phyloP scores from a whole-genome alignment of 352 stramenopile species.

The Pythium plurisporium region DNA sequence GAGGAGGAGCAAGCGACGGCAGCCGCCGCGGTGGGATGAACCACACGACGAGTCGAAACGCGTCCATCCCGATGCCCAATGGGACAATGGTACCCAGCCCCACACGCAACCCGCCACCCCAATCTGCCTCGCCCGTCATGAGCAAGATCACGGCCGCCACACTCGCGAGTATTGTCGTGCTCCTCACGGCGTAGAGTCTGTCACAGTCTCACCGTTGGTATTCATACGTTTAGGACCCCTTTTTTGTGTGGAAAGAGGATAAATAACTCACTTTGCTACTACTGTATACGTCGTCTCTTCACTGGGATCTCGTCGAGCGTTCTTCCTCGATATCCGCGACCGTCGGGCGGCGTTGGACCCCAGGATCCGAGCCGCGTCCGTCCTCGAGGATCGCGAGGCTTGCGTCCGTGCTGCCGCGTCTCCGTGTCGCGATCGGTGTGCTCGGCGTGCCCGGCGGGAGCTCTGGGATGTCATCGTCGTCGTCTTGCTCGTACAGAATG shows the following conservation, averaged over 20 bases:
- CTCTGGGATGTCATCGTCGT: constrained; percentile 23
- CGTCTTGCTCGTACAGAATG: constrained; percentile 6
- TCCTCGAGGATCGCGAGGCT: constrained; percentile 25
- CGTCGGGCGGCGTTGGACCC: not conserved
- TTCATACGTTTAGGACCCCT: constrained; percentile 1
- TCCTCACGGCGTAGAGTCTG: constrained; percentile 4
- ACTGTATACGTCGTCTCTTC: not conserved
- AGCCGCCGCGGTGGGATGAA: constrained; percentile 3
- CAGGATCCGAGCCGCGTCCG: constrained; percentile 7
- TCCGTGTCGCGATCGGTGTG: constrained; percentile 9
- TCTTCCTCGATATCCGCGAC: constrained; percentile 6
- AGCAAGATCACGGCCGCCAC: constrained; percentile 9
- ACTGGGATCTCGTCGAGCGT: constrained; percentile 3
- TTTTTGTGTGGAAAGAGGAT: constrained; percentile 1
- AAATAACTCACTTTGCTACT: constrained; percentile 6
- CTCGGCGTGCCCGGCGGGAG: constrained; percentile 8
- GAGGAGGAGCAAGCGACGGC: not conserved
- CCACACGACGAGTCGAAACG: constrained; percentile 13
- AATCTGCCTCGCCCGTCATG: not conserved
- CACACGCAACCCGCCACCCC: not conserved
- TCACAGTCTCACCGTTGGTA: not conserved
- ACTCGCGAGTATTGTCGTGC: not conserved
- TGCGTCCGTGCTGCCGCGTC: constrained; percentile 19
- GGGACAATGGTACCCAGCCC: constrained; percentile 2
- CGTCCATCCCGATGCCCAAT: constrained; percentile 14